Evolutionary conservation across 2,329 filamentous ascomycete species (phyloP).

Genomic region (Macrophomina tecta): DNA sequence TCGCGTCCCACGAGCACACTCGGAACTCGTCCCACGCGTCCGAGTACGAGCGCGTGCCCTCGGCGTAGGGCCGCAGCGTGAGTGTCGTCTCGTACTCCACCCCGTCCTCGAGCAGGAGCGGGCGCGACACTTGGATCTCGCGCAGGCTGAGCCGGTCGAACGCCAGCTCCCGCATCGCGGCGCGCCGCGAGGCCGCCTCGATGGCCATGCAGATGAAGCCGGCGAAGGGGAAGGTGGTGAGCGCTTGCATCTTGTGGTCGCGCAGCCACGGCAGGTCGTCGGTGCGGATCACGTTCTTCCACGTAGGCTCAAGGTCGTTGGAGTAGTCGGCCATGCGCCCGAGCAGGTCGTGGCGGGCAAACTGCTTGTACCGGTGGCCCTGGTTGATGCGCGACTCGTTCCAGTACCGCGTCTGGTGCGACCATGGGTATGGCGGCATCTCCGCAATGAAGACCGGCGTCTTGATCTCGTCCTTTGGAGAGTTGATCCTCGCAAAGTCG

Average conservation of each 20-base stretch:
- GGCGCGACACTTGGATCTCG: conserved; percentile 5
- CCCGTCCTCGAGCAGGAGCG: conserved; percentile 24
- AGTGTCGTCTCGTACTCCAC: conserved; percentile 5
- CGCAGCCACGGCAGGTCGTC: conserved; percentile 37
- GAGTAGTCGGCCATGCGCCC: conserved; percentile 37
- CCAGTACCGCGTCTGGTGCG: conserved; percentile 35
- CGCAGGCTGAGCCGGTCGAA: conserved; percentile 20
- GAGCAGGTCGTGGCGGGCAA: conserved; percentile 35
- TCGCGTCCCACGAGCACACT: conserved; percentile 16
- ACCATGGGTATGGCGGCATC: conserved; percentile 38
- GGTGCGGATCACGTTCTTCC: conserved; percentile 32
- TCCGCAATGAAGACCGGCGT: conserved; percentile 30
- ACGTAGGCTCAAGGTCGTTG: conserved; percentile 29
- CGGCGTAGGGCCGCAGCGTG: conserved; percentile 11
- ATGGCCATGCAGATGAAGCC: conserved; percentile 41
- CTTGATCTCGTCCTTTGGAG: conserved; percentile 30
- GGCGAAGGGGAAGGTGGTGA: conserved; percentile 40
- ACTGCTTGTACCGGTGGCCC: conserved; percentile 16
- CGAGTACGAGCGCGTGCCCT: conserved; percentile 16
- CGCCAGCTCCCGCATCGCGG: conserved; percentile 8
- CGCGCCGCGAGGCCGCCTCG: conserved; percentile 33
- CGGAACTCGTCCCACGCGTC: conserved; percentile 28
- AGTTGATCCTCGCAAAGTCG: conserved; percentile 35
- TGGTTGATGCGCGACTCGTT: conserved; percentile 25
- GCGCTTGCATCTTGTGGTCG: conserved; percentile 36